phyloP scores from a whole-genome alignment of 148 eudicot genomes.

The Selenicereus undatus region DNA sequence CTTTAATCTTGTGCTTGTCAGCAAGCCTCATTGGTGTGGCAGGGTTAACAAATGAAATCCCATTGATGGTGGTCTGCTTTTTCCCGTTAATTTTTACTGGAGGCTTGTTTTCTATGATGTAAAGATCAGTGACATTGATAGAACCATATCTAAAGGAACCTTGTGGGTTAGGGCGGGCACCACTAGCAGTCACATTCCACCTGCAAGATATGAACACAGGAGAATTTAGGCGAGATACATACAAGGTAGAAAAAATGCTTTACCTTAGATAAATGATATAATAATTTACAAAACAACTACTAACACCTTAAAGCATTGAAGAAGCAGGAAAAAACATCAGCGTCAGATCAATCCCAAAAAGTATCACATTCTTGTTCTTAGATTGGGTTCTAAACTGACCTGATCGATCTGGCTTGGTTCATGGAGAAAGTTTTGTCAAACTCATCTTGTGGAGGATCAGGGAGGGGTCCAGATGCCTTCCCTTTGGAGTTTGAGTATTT shows the following conservation, averaged over 20 bases:
- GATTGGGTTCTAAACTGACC: constrained; percentile 40
- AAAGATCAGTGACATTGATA: constrained; percentile 47
- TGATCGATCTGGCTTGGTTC: constrained; percentile 99
- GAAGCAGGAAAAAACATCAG: no score
- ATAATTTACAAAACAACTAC: no score
- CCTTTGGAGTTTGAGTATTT: constrained; percentile 91
- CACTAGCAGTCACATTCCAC: constrained; percentile 98
- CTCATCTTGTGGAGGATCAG: constrained; percentile 83
- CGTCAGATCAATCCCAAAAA: no score
- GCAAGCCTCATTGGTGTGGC: constrained; percentile 91
- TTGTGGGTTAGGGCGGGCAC: constrained; percentile 99
- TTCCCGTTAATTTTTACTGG: constrained; percentile 61
- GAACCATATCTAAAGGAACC: constrained; percentile 91
- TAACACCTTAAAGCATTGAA: no score
- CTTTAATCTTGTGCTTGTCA: constrained; percentile 64
- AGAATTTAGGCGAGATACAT: no score
- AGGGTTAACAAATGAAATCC: constrained; percentile 85
- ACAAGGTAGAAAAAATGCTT: no score
- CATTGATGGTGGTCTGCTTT: constrained; percentile 62
- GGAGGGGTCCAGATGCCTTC: constrained; percentile 90
- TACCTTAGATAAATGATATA: no score
- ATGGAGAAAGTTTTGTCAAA: constrained; percentile 87
- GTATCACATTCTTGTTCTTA: constrained; percentile 21
- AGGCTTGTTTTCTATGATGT: constrained; percentile 61
- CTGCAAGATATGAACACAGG: constrained; percentile 36